Base-by-base conservation (phyloP, 352 stramenopile genomes). In the Blastocystis sp. region DNA sequence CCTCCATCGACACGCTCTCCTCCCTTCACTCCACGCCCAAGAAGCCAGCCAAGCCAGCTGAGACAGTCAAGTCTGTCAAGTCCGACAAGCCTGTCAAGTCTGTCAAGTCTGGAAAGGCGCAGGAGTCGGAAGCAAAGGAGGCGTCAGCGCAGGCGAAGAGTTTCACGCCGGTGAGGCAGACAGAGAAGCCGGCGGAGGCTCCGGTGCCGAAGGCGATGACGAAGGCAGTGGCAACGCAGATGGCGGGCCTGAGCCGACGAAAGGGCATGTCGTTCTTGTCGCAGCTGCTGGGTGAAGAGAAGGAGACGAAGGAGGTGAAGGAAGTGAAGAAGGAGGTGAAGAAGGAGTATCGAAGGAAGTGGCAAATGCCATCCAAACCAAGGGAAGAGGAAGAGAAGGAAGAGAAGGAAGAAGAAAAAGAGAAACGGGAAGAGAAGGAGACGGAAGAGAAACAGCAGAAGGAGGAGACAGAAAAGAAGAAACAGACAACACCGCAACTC, bases 1-100 rank as follows among this genome's bases (percentile, higher is more conserved):
- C 14, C 3, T 56, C 71, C 11, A 3, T 45, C 3, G 71, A 81
- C 21, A 38, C 60, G 21, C 41, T 81, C 21, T 45, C 19, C 2
- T 81, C 71, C n/a, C 45, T 81, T 7, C 71, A 81, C 34, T 45
- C 71, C 5, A 81, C 71, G 38, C 71, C 71, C 21, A 69, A 28
- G 11, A 23, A 40, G 19, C 11, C 62, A 28, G 19, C 10, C 10
- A 34, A 1, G 48, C 0, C 43, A 11, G 40, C 34, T 21, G 17
- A 38, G 19, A 38, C 64, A 60, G 71, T 14, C 23, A 74, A 19
- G 14, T 1, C 43, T 0, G 9, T 43, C 23, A 74, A 19, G 14
- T 1, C 43, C 0, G 9, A 41, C 1, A 40, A 11, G 23, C n/a
- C 43, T 0, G 9, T 43, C n/a, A n/a, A n/a, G n/a, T n/a, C n/a